phyloP scores from a whole-genome alignment of 2,329 filamentous ascomycete genomes.

The Sporothrix luriei region DNA sequence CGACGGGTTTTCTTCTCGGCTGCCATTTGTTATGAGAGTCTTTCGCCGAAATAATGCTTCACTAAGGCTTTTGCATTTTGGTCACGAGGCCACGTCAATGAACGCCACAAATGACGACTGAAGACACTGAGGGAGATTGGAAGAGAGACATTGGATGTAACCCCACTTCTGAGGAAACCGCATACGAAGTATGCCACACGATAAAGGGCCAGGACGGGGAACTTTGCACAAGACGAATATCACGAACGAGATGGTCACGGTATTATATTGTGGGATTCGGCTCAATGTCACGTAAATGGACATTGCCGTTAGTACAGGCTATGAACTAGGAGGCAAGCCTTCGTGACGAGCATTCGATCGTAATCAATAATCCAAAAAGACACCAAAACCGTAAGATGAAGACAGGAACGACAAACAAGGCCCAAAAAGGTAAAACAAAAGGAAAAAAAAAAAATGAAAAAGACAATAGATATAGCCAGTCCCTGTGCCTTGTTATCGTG shows the following conservation, averaged over 20 bases:
- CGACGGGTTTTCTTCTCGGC: neutral
- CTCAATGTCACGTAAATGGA: too few relatives aligned
- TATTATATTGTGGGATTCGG: too few relatives aligned
- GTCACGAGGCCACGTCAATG: neutral
- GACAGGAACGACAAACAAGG: neutral
- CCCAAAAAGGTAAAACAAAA: too few relatives aligned
- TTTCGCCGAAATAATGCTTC: too few relatives aligned
- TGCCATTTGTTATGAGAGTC: too few relatives aligned
- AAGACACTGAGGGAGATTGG: neutral
- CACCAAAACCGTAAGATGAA: neutral
- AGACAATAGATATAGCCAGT: neutral
- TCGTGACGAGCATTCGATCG: slow-evolving; percentile 1
- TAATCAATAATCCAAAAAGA: neutral
- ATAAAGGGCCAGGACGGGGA: too few relatives aligned
- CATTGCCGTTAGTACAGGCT: too few relatives aligned
- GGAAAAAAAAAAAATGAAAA: neutral
- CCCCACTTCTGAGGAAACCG: neutral
- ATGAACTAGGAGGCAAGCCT: neutral
- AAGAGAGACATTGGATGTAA: neutral
- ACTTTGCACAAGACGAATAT: too few relatives aligned
- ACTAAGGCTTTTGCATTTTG: slow-evolving; percentile 14
- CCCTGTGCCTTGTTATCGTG: neutral
- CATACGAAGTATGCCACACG: too few relatives aligned
- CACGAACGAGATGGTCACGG: too few relatives aligned
- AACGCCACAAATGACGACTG: neutral